These are phyloP conservation scores for Knufia fluminis DNA, from an alignment of 2,329 filamentous ascomycete genomes.

Conservation along the genomic window DNA sequence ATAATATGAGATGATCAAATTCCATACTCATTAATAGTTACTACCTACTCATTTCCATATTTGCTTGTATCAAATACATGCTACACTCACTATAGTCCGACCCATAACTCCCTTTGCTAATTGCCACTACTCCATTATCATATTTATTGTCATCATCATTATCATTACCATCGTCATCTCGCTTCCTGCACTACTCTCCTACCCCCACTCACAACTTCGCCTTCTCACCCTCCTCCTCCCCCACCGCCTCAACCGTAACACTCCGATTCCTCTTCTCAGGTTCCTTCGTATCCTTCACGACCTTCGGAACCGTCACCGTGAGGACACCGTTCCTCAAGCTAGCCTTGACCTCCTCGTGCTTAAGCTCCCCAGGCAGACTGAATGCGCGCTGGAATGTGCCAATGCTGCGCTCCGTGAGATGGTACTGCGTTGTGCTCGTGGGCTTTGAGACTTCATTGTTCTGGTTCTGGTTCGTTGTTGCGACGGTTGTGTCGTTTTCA, in stretches of 20 bases:
- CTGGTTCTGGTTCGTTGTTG: slow-evolving; percentile 14
- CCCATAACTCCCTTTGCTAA: too few relatives aligned
- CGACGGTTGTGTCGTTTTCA: slow-evolving; percentile 10
- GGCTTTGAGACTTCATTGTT: slow-evolving; percentile 26
- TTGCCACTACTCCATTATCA: too few relatives aligned
- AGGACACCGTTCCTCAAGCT: slow-evolving; percentile 53
- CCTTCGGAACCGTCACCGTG: slow-evolving; percentile 49
- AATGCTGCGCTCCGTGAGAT: slow-evolving; percentile 50
- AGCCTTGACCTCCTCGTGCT: slow-evolving; percentile 55
- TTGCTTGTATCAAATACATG: too few relatives aligned
- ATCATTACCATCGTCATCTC: too few relatives aligned
- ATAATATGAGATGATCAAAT: too few relatives aligned
- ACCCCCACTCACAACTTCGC: background rate
- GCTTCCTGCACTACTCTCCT: too few relatives aligned
- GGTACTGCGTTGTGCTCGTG: slow-evolving; percentile 39
- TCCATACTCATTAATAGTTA: too few relatives aligned
- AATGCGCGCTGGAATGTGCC: slow-evolving; percentile 53
- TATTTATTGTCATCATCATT: too few relatives aligned
- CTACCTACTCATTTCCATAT: too few relatives aligned
- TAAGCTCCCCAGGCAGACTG: slow-evolving; percentile 47
- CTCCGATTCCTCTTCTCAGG: slow-evolving; percentile 7
- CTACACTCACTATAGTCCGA: too few relatives aligned
- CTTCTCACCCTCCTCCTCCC: background rate
- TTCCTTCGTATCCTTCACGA: slow-evolving; percentile 29
- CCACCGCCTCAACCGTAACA: slow-evolving; percentile 1